These are phyloP conservation scores for Penicillium sp. DNA, from an alignment of 2,329 filamentous ascomycete genomes.

Conservation along the genomic window DNA sequence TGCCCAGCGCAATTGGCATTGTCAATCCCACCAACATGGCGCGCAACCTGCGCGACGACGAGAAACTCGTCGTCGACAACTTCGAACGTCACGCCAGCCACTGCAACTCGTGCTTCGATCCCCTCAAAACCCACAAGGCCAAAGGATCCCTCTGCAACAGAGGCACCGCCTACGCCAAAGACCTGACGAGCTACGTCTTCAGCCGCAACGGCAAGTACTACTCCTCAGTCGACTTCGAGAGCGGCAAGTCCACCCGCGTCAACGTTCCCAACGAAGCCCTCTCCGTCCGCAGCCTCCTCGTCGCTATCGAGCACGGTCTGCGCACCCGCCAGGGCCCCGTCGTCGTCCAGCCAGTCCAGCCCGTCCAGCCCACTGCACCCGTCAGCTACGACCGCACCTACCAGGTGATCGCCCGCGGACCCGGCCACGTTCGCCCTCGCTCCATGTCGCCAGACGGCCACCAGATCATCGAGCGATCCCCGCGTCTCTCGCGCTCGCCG, in stretches of 20 bases:
- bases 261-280: conserved; percentile 43
- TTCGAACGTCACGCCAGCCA: conserved; percentile 40
- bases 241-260: conserved; percentile 40
- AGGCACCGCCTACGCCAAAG: conserved; percentile 35
- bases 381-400: conserved; percentile 37
- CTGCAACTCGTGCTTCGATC: conserved; percentile 36
- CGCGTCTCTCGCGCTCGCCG: conserved; percentile 25
- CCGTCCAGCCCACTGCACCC: conserved; percentile 16
- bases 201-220: conserved; percentile 40
- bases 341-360: conserved; percentile 15
- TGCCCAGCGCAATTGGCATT: conserved; percentile 33
- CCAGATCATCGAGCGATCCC: conserved; percentile 21
- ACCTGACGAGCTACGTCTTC: conserved; percentile 40
- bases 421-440: conserved; percentile 14
- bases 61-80: conserved; percentile 37
- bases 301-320: conserved; percentile 46
- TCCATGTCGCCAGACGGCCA: conserved; percentile 16
- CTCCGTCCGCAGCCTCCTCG: conserved; percentile 40
- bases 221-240: conserved; percentile 45
- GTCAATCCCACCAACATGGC: conserved; percentile 29
- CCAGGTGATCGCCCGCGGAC: conserved; percentile 25
- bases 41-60: conserved; percentile 38
- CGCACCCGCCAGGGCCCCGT: conserved; percentile 20
- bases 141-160: conserved; percentile 36
- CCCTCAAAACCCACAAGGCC: conserved; percentile 27